Percentiles rank a stretch among this genome's conserved stretches.
Evolutionary conservation across 805 yeast genomes (phyloP).

Genomic region (Blastobotrys americana): DNA sequence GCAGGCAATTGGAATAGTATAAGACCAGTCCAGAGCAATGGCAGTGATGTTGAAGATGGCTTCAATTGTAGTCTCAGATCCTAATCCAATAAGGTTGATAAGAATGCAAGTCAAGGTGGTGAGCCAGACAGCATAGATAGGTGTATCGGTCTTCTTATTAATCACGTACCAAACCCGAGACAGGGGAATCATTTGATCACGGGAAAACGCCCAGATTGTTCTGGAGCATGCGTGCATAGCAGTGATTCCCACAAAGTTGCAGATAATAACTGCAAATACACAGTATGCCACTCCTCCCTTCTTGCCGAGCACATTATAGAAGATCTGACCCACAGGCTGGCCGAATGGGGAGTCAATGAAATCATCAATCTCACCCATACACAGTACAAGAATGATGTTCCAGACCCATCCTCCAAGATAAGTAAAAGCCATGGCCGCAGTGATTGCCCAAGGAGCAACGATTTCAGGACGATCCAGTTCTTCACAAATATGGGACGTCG

Average conservation of each 20-base stretch:
- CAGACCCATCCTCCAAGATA: constrained; percentile 65
- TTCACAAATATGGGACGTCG: constrained; percentile 74
- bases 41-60: constrained; percentile 83
- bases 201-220: constrained; percentile 70
- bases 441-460: constrained; percentile 67
- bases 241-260: constrained; percentile 60
- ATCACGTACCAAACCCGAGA: constrained; percentile 60
- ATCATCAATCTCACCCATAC: constrained; percentile 60
- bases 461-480: constrained; percentile 72
- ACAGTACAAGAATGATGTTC: constrained; percentile 62
- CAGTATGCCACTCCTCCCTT: constrained; percentile 20
- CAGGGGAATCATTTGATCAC: constrained; percentile 74
- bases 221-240: constrained; percentile 76
- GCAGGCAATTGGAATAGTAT: constrained; percentile 54
- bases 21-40: constrained; percentile 63
- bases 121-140: constrained; percentile 60
- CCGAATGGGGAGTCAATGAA: constrained; percentile 75
- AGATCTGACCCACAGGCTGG: constrained; percentile 65
- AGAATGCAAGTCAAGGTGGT: constrained; percentile 29
- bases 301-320: constrained; percentile 43
- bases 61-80: constrained; percentile 69
- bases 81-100: constrained; percentile 56
- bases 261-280: constrained; percentile 60
- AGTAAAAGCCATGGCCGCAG: constrained; percentile 56
- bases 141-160: constrained; percentile 50